These are phyloP conservation scores for Apiospora aurea DNA, from an alignment of 2,329 filamentous ascomycete species.

Conservation along the genomic window DNA sequence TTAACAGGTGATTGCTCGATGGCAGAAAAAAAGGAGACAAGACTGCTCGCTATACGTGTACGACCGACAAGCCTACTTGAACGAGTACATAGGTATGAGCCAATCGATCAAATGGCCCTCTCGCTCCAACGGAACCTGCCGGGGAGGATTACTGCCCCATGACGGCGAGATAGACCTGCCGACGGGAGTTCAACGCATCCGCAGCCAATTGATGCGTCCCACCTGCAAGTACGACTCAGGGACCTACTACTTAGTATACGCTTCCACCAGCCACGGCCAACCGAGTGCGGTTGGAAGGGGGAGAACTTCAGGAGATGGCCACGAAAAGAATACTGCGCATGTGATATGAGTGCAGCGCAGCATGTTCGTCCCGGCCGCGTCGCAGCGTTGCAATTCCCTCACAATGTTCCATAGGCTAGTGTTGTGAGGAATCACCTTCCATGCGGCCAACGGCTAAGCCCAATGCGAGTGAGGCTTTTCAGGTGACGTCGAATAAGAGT, in stretches of 20 bases:
- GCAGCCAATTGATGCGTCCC: conserved; percentile 6
- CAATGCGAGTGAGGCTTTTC: conserved; percentile 16
- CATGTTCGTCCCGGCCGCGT: neutral
- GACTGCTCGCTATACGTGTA: neutral
- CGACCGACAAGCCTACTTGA: neutral
- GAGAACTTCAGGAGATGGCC: neutral
- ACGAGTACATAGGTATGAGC: neutral
- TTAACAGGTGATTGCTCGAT: conserved; percentile 13
- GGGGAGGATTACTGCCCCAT: neutral
- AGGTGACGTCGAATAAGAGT: conserved; percentile 17
- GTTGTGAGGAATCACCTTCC: neutral
- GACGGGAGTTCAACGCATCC: neutral
- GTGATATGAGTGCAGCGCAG: neutral
- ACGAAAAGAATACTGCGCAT: neutral
- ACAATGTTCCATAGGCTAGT: conserved; percentile 10
- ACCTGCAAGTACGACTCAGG: neutral
- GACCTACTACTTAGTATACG: neutral
- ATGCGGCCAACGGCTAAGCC: neutral
- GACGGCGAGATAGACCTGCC: neutral
- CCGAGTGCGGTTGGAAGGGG: neutral
- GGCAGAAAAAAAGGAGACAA: neutral
- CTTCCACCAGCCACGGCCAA: neutral
- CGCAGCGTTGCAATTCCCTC: conserved; percentile 11
- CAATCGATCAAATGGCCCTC: neutral
- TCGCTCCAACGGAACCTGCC: neutral